phyloP scores from a whole-genome alignment of 257 asterid species.

The Ballota nigra region DNA sequence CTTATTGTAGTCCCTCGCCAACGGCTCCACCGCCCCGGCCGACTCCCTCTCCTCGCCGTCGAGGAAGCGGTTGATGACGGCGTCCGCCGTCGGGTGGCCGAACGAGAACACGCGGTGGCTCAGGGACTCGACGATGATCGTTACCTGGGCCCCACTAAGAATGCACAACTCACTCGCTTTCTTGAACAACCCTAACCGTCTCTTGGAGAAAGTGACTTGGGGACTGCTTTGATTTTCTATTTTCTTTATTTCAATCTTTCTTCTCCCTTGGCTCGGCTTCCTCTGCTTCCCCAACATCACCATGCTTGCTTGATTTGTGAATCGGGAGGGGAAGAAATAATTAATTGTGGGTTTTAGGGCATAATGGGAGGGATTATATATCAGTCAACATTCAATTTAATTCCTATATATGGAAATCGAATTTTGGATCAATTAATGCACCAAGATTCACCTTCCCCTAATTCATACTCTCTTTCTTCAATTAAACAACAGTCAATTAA shows the following conservation, averaged over 20 bases:
- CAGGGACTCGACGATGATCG: conserved; percentile 38
- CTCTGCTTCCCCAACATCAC: conserved; percentile 6
- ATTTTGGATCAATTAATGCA: neutral
- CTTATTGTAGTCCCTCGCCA: conserved; percentile 26
- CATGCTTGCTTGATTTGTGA: neutral
- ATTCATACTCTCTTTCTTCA: neutral
- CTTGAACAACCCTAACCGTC: conserved; percentile 45
- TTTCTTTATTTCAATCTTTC: conserved; percentile 43
- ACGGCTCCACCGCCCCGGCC: neutral
- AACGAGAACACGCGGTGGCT: conserved; percentile 39
- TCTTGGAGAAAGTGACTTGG: conserved; percentile 47
- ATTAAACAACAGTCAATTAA: neutral
- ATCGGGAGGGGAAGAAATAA: neutral
- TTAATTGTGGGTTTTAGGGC: neutral
- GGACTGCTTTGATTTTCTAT: conserved; percentile 35
- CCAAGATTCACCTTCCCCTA: neutral
- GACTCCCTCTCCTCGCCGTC: neutral
- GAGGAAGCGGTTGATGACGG: conserved; percentile 33
- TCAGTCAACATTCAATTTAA: neutral
- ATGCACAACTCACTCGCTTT: conserved; percentile 46
- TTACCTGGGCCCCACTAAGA: conserved; percentile 36
- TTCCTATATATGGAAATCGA: neutral
- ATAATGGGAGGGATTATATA: neutral
- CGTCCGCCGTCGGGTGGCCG: conserved; percentile 32
- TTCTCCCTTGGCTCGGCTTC: conserved; percentile 37